Evolutionary conservation across 1,284 basidiomycete genomes (phyloP).

Genomic region (Schizophyllum commune): DNA sequence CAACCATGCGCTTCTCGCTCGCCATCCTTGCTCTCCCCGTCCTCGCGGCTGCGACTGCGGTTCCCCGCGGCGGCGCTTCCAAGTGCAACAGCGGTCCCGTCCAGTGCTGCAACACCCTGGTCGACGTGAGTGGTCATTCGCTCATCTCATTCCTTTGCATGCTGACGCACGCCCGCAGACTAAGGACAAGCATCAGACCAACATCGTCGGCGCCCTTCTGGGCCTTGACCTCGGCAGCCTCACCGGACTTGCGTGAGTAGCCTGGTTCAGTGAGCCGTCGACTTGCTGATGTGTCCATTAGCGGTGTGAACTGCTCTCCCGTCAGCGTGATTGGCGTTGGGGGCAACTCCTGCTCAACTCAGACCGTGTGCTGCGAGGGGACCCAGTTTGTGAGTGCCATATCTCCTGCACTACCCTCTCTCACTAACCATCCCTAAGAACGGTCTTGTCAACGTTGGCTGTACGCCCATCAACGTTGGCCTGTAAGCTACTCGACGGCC

Average conservation of each 20-base stretch:
- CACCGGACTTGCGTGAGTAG: neutral
- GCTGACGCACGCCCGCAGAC: neutral
- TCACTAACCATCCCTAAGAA: neutral
- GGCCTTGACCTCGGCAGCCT: neutral
- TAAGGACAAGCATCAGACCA: neutral
- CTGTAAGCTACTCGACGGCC: neutral
- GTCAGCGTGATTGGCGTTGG: neutral
- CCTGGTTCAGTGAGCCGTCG: neutral
- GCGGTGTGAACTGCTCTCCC: neutral
- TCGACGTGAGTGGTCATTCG: neutral
- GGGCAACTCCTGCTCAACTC: neutral
- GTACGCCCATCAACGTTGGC: neutral
- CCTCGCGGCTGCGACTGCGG: neutral
- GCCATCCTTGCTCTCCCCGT: neutral
- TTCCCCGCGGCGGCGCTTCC: neutral
- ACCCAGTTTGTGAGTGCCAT: neutral
- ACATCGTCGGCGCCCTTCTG: neutral
- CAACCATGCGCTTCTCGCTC: neutral
- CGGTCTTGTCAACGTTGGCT: neutral
- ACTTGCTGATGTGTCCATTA: neutral
- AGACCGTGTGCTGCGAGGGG: neutral
- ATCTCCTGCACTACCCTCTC: neutral
- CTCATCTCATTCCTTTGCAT: neutral
- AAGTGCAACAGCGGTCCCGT: neutral
- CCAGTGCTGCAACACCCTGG: neutral